Conservation (phyloP, 2,329 filamentous ascomycete species). For the Monosporascus sp. region DNA sequence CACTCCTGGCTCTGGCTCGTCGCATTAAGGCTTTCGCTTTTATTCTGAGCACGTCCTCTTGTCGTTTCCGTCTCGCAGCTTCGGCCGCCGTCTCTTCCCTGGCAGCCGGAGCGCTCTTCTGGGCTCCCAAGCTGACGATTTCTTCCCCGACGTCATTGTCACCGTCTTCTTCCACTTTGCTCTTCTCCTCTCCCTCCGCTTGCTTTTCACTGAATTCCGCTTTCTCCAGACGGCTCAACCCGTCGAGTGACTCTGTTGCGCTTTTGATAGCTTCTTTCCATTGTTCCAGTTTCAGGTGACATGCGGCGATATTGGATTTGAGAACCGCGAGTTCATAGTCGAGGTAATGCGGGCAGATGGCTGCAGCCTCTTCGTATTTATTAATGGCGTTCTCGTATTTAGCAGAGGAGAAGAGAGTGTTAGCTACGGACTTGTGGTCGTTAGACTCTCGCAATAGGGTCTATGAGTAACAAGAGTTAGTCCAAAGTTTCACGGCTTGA, state of each 20-base stretch:
- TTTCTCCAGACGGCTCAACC: conserved; percentile 57
- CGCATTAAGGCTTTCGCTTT: conserved; percentile 78
- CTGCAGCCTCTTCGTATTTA: conserved; percentile 75
- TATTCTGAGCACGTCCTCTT: conserved; percentile 67
- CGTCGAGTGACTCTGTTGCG: conserved; percentile 67
- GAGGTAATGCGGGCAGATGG: conserved; percentile 75
- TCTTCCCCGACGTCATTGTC: conserved; percentile 47
- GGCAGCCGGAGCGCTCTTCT: conserved; percentile 38
- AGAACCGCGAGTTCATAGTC: conserved; percentile 86
- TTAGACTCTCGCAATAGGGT: conserved; percentile 66
- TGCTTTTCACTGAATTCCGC: conserved; percentile 25
- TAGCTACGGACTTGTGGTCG: conserved; percentile 68
- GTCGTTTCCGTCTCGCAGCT: conserved; percentile 29
- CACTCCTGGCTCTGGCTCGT: conserved; percentile 65
- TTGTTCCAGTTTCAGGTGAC: conserved; percentile 75
- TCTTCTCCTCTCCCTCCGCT: conserved; percentile 40
- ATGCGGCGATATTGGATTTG: conserved; percentile 83
- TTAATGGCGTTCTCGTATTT: conserved; percentile 74
- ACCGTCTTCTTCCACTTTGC: conserved; percentile 35
- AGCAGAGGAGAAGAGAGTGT: conserved; percentile 67
- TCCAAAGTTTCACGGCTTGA: neutral
- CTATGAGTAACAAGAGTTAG: conserved; percentile 31
- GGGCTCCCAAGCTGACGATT: conserved; percentile 54
- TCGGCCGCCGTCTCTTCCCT: conserved; percentile 24
- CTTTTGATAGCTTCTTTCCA: conserved; percentile 78